Conservation (phyloP, 148 eudicot genomes). For the Cornus florida region DNA sequence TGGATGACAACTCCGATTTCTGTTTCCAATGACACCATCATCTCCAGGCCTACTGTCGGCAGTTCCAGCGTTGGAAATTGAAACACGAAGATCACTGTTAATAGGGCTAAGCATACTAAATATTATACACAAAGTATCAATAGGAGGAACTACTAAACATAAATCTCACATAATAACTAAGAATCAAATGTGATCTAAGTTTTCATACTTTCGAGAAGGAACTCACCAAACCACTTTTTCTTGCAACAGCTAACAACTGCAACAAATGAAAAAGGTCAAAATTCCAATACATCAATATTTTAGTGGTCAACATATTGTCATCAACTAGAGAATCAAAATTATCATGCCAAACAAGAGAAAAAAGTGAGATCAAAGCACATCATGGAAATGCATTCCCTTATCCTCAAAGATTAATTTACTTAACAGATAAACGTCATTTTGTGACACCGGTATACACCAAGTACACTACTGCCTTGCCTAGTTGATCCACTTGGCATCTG, state of each 20-base stretch:
- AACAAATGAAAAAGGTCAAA: constrained; percentile 10
- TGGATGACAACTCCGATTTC: constrained; percentile 37
- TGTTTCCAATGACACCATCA: constrained; percentile 40
- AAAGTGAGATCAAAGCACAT: neutral
- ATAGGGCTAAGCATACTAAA: constrained; percentile 49
- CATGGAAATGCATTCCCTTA: too few relatives aligned
- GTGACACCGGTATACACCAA: too few relatives aligned
- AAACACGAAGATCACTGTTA: constrained; percentile 57
- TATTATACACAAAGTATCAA: neutral
- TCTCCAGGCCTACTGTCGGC: constrained; percentile 43
- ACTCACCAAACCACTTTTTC: constrained; percentile 87
- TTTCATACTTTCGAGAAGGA: neutral
- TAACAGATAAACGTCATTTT: too few relatives aligned
- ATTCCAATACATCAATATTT: too few relatives aligned
- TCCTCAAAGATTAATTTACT: too few relatives aligned
- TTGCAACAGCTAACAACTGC: constrained; percentile 87
- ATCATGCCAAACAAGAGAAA: neutral
- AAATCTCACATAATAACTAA: constrained; percentile 2
- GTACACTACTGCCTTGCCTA: too few relatives aligned
- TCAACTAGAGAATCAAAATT: too few relatives aligned
- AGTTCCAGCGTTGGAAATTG: constrained; percentile 31
- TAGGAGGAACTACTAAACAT: neutral
- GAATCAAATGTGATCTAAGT: neutral
- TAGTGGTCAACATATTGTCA: neutral
- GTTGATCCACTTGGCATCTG: too few relatives aligned